Base-by-base conservation (phyloP, 208 protist genomes). In the Acanthamoeba lugdunensis region DNA sequence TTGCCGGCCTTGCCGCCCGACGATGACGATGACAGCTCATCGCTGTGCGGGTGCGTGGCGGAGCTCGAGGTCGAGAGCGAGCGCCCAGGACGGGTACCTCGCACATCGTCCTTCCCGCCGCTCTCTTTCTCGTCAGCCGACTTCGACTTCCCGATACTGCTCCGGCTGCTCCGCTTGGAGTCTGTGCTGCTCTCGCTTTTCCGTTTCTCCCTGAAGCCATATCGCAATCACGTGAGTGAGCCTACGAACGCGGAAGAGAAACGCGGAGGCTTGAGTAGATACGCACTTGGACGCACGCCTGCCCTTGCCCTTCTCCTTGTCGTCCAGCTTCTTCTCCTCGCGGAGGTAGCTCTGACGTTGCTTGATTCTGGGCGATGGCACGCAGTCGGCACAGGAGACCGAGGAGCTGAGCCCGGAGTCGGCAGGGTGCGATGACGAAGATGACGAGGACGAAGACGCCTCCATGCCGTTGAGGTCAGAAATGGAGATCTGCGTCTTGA, bases 261-360 rank as follows among this genome's bases (percentile, higher is more conserved):
- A 69, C 18, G 61, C 16, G n/a, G 25, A 69, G 21, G 25, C 18
- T 14, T 28, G 61, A n/a, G 2, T 14, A 5, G 61, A n/a, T 13
- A 58, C 54, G 54, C 54, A 58, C 54, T 58, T 58, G 54, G 54
- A 58, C 16, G 54, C 54, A 58, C 54, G 54, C 54, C 61, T 23
- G 61, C 21, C 61, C 25, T 45, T 79, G 25, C 67, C 23, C 67
- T 75, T n/a, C 18, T 48, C 71, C 37, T 79, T 79, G 33, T 79
- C 71, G 71, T 79, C 71, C 23, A 45, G 7, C 71, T 79, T 79
- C 71, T 79, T 79, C 30, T 79, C 71, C 37, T 79, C 71, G 37
- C 71, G 71, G 23, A 79, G 30, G 71, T 79, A 79, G 21, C 71
- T 79, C 30, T 37, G 23, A 33, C 71, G 71, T 45, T 28, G 71